phyloP scores from a whole-genome alignment of 768 basidiomycete genomes.

The Mycena epipterygia region DNA sequence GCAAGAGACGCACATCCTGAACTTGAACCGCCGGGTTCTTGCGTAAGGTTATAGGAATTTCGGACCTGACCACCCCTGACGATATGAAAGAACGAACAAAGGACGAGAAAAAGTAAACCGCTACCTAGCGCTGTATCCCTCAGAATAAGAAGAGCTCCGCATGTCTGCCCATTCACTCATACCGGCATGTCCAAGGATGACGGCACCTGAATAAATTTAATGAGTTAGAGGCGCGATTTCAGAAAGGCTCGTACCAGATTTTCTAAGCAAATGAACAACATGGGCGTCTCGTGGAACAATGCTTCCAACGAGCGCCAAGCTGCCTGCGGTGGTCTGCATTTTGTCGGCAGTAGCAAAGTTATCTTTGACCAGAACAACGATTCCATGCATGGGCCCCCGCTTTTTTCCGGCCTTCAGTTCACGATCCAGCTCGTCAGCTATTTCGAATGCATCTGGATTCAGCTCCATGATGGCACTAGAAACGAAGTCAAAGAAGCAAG shows the following conservation, averaged over 20 bases:
- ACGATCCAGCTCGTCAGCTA: slow-evolving; percentile 33
- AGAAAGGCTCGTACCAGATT: slow-evolving; percentile 11
- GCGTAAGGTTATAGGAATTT: slow-evolving; percentile 50
- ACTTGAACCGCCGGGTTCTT: slow-evolving; percentile 57
- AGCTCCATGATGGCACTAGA: slow-evolving; percentile 35
- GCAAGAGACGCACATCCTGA: slow-evolving; percentile 46
- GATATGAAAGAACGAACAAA: slow-evolving; percentile 40
- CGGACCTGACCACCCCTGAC: slow-evolving; percentile 56
- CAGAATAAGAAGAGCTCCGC: slow-evolving; percentile 44
- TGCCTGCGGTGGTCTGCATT: slow-evolving; percentile 39
- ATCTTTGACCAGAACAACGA: slow-evolving; percentile 36
- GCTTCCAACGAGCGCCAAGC: slow-evolving; percentile 32
- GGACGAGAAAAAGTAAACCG: neutral
- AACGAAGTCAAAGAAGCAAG: neutral
- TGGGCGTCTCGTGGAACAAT: slow-evolving; percentile 38
- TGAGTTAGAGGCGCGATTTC: neutral
- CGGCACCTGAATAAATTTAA: slow-evolving; percentile 22
- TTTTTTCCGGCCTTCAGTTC: slow-evolving; percentile 31
- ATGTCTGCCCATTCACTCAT: slow-evolving; percentile 52
- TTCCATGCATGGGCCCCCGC: slow-evolving; percentile 36
- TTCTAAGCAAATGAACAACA: slow-evolving; percentile 31
- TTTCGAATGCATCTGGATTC: slow-evolving; percentile 32
- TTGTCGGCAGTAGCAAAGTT: slow-evolving; percentile 38
- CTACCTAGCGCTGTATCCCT: slow-evolving; percentile 40
- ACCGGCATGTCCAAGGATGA: slow-evolving; percentile 51